Evolutionary conservation across 2,329 filamentous ascomycete genomes (phyloP), one percentile per base, ranked within the genome.

Genomic region (Fusarium pseudonygamai): DNA sequence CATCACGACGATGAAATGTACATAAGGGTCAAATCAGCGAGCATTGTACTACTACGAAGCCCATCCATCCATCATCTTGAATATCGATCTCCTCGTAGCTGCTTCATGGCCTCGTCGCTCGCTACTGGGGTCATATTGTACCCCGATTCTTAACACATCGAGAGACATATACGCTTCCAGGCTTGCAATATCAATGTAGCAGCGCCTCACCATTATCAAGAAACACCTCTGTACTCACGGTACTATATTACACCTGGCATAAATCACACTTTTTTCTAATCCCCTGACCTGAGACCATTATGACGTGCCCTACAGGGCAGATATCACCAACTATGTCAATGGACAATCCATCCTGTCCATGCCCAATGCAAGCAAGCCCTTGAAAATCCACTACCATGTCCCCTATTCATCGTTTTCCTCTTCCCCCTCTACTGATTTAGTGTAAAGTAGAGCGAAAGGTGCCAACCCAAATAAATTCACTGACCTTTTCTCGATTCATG

Each of bases 11-110:
- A 55, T 60, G 67, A 68, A 73, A 71, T 78, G 73, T 78, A 78
- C 62, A 78, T 75, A 78, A 67, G 62, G 63, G 56, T 67, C 63
- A 72, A 77, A 69, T 60, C 56, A 73, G 60, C 64, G 72, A 74
- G 73, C 63, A 75, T 67, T 77, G 68, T 67, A 74, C 55, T 64
- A 78, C 66, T 60, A 69, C 46, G 63, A 61, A 71, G 46, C 50
- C 53, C 47, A 63, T 40, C 22, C 50, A 67, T 30, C 42, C 42
- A 45, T 45, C 22, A 43, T 36, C 34, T 43, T 20, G 42, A 37
- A 24, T 11, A 22, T 30, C 36, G 13, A 22, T 16, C 50, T n/a
- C 22, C 34, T 28, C 13, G 18, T 50, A 28, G 18, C 18, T 52
- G 16, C 26, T 32, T 37, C 47, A 18, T 18, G 20, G 36, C 24